Evolutionary conservation across 106 monocot genomes (phyloP).

Genomic region (Vanilla planifolia): DNA sequence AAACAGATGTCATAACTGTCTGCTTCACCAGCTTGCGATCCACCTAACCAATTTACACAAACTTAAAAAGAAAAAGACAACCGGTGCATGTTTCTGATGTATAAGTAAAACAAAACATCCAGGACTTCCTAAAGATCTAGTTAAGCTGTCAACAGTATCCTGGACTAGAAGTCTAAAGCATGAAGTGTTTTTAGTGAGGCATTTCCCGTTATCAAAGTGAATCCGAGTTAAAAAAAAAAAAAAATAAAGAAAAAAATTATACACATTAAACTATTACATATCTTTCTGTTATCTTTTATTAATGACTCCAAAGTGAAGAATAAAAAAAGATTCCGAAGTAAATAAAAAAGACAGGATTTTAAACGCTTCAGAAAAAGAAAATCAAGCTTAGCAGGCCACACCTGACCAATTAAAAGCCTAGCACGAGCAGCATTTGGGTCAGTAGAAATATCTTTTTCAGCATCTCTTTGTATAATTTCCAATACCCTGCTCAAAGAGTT

Average conservation of each 20-base stretch:
- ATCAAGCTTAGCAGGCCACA: conserved; percentile 6
- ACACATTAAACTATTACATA: too few relatives aligned
- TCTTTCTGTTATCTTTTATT: too few relatives aligned
- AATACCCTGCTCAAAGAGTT: conserved; percentile 52
- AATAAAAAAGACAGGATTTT: neutral
- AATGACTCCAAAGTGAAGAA: too few relatives aligned
- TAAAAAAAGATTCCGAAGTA: too few relatives aligned
- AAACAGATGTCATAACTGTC: conserved; percentile 99
- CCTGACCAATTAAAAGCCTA: conserved; percentile 75
- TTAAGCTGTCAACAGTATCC: conserved; percentile 1
- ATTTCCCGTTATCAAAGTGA: neutral
- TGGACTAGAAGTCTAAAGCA: neutral
- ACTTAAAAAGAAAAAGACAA: conserved; percentile 8
- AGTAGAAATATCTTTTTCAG: conserved; percentile 53
- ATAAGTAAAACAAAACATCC: neutral
- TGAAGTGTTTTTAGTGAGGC: neutral
- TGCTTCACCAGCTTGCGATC: conserved; percentile 99
- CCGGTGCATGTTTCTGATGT: neutral
- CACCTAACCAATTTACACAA: conserved; percentile 43
- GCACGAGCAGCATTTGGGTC: conserved; percentile 66
- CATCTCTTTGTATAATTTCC: conserved; percentile 80
- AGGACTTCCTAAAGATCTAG: neutral
- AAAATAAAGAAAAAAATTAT: neutral
- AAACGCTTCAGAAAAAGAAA: neutral
- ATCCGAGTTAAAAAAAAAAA: neutral